These are phyloP conservation scores for Sergeia podlipaevii DNA, from an alignment of 208 protist genomes.

Conservation along the genomic window DNA sequence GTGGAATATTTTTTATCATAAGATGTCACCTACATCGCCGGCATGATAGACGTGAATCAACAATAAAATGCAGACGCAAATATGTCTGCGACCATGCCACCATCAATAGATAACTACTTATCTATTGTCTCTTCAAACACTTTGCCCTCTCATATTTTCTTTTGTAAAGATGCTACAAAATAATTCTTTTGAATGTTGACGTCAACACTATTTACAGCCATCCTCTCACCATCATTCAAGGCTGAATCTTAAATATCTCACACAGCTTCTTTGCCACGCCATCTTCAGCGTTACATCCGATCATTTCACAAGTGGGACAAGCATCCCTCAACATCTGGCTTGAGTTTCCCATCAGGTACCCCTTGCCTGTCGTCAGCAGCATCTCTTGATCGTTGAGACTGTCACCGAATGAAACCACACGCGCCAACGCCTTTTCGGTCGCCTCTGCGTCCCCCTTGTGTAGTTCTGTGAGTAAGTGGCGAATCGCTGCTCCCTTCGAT, in stretches of 20 bases:
- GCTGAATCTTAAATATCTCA: conserved; percentile 36
- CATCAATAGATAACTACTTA: too few species aligned
- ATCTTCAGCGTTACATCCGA: conserved; percentile 51
- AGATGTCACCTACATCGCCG: too few species aligned
- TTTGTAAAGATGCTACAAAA: too few species aligned
- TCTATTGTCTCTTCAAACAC: too few species aligned
- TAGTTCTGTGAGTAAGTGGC: too few species aligned
- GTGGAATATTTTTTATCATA: too few species aligned
- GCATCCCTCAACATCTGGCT: conserved; percentile 6
- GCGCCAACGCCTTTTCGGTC: conserved; percentile 3
- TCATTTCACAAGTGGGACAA: conserved; percentile 24
- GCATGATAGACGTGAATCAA: too few species aligned
- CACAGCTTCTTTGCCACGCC: conserved; percentile 71
- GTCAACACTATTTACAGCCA: too few species aligned
- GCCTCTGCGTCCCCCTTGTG: conserved; percentile 8
- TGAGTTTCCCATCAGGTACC: conserved; percentile 48
- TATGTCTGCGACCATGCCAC: too few species aligned
- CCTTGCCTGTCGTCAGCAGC: conserved; percentile 29
- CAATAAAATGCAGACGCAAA: too few species aligned
- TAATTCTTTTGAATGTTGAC: neutral
- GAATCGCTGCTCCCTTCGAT: conserved; percentile 32
- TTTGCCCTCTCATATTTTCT: too few species aligned
- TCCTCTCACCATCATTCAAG: too few species aligned
- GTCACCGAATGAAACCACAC: conserved; percentile 44
- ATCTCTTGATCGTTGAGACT: conserved; percentile 67